A percentile compares a stretch with the other conserved stretches of the same genome.
phyloP scores from a whole-genome alignment of 495 filamentous ascomycete species.

The Penicillium taxi region DNA sequence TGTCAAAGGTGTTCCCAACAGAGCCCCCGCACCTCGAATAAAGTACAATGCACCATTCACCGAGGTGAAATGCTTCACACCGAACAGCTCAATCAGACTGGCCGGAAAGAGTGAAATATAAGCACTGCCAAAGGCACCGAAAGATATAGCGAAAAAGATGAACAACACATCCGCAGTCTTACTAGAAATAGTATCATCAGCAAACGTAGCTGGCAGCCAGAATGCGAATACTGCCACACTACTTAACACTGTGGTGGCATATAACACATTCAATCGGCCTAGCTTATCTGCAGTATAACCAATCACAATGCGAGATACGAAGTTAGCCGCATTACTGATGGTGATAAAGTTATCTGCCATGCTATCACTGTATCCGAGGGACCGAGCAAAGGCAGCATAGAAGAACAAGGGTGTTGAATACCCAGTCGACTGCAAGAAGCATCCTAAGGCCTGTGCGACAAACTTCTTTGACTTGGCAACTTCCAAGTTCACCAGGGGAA shows the following conservation, averaged over 20 bases:
- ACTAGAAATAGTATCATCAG: slow-evolving; percentile 13
- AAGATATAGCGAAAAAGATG: slow-evolving; percentile 45
- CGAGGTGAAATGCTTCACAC: slow-evolving; percentile 49
- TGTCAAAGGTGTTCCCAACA: slow-evolving; percentile 45
- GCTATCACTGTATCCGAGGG: slow-evolving; percentile 30
- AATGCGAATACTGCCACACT: slow-evolving; percentile 40
- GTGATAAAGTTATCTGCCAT: slow-evolving; percentile 44
- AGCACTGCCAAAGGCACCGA: slow-evolving; percentile 43
- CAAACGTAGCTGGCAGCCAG: slow-evolving; percentile 36
- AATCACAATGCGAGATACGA: slow-evolving; percentile 41
- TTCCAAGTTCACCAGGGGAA: slow-evolving; percentile 31
- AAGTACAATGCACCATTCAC: slow-evolving; percentile 53
- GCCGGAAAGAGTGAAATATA: slow-evolving; percentile 34
- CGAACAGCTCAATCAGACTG: slow-evolving; percentile 50
- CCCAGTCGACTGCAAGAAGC: slow-evolving; percentile 35
- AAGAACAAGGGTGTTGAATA: slow-evolving; percentile 40
- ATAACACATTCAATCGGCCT: slow-evolving; percentile 48
- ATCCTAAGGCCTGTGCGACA: slow-evolving; percentile 32
- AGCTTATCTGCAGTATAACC: slow-evolving; percentile 42
- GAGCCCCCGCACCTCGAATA: slow-evolving; percentile 45
- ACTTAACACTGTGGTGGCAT: slow-evolving; percentile 41
- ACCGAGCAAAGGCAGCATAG: slow-evolving; percentile 34
- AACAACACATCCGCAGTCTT: slow-evolving; percentile 31
- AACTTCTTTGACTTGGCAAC: slow-evolving; percentile 33
- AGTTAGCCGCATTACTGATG: slow-evolving; percentile 48